Evolutionary conservation across 169 alveolate genomes (phyloP).

Genomic region (Cryptosporidium ryanae): DNA sequence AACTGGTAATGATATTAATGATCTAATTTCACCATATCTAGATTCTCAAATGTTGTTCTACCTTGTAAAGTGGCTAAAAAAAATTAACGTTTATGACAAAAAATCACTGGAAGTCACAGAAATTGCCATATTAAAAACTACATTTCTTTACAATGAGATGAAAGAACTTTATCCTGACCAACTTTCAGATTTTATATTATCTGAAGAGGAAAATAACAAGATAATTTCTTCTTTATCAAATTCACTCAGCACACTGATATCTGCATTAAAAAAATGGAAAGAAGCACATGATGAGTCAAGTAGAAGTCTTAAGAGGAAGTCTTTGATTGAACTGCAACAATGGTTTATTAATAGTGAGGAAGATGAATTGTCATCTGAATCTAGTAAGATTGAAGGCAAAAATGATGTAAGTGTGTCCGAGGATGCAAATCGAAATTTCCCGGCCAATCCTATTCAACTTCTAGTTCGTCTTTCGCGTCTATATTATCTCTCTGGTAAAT

Average conservation of each 20-base stretch:
- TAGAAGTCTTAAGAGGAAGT: slow-evolving; percentile 54
- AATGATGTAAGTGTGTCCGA: not conserved
- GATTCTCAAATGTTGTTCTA: slow-evolving; percentile 63
- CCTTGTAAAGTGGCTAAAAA: slow-evolving; percentile 54
- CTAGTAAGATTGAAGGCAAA: not conserved
- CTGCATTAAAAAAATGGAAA: slow-evolving; percentile 69
- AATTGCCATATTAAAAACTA: slow-evolving; percentile 43
- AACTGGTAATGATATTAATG: slow-evolving; percentile 8
- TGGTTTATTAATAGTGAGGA: slow-evolving; percentile 42
- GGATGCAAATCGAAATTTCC: slow-evolving; percentile 15
- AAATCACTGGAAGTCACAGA: slow-evolving; percentile 32
- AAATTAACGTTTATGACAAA: slow-evolving; percentile 11
- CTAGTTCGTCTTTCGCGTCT: slow-evolving; percentile 44
- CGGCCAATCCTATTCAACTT: slow-evolving; percentile 60
- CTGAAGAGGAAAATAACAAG: slow-evolving; percentile 5
- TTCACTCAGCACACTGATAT: slow-evolving; percentile 21
- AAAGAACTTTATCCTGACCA: slow-evolving; percentile 10
- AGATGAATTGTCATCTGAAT: not conserved
- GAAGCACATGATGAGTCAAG: slow-evolving; percentile 74
- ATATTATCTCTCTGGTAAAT: slow-evolving; percentile 47
- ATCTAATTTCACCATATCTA: slow-evolving; percentile 40
- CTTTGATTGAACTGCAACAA: slow-evolving; percentile 57
- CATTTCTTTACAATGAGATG: slow-evolving; percentile 57
- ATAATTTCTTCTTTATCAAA: slow-evolving; percentile 8
- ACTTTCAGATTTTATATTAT: slow-evolving; percentile 17